Evolutionary conservation across 176 grass and related monocot species (phyloP), one percentile per base, ranked within the genome.

Genomic region (Saccharum officinarum): DNA sequence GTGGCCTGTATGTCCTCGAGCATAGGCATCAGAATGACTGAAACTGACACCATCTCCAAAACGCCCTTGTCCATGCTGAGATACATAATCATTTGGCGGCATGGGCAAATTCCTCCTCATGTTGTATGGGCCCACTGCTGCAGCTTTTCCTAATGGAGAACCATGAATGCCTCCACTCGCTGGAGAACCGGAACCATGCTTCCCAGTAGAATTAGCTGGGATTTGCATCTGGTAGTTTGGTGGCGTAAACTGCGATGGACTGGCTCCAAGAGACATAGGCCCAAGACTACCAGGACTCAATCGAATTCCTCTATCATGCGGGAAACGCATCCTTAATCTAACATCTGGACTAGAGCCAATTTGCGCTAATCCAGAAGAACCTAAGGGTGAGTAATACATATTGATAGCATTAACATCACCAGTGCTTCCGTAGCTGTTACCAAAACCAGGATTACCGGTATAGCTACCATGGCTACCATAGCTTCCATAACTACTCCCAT

Each of bases 401-500:
- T 90, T 92, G 40, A 46, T 30, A 76, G 85, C 82, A 89, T 83
- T 88, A 54, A 82, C 90, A 89, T 92, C 94, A 83, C 89, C 84
- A 86, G 89, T 91, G 78, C 93, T 99, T 86, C 97, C 97, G 40
- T 97, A 99, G 88, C 90, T 99, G 75, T 87, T 94, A 52, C 86
- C 88, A 87, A 88, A 84, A 91, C 81, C 92, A 59, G 80, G 52
- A 83, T 88, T 92, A 77, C 91, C 93, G 80, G 76, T 93, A 91
- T 99, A 96, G 86, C 97, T 99, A 82, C 97, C 92, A 89, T 91
- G 71, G 83, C 94, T 97, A 75, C 93, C 93, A 3, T 90, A 66
- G 82, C 93, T 96, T 80, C 97, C 97, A 73, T 91, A 97, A 83
- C 97, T 98, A 80, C 97, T 98, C 17, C 91, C 89, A 88, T 98